A percentile compares a stretch with the other conserved stretches of the same genome.
Evolutionary conservation across 495 filamentous ascomycete genomes (phyloP).

Genomic region (Aspergillus saccharolyticus): DNA sequence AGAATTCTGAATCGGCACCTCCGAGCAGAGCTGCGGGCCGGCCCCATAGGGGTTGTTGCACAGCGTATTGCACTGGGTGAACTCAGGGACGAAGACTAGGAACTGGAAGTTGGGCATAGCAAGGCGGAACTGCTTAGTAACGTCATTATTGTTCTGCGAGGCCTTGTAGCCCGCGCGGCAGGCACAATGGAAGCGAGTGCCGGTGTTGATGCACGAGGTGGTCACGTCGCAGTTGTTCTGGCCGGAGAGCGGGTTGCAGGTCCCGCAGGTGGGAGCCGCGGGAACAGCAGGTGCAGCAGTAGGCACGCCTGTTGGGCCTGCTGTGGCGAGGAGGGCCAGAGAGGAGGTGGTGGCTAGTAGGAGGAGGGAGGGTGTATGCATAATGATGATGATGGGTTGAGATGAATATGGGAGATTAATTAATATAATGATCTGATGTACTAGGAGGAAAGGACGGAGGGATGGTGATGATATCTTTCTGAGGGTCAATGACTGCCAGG

Average conservation of each 20-base stretch:
- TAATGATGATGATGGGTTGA: background rate
- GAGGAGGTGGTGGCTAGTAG: conserved; percentile 20
- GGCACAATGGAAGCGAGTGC: conserved; percentile 71
- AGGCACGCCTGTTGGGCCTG: conserved; percentile 9
- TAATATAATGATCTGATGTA: too few relatives aligned
- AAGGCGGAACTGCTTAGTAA: conserved; percentile 36
- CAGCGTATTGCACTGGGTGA: conserved; percentile 34
- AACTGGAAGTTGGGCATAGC: conserved; percentile 38
- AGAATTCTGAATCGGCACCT: conserved; percentile 29
- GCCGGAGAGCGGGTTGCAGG: conserved; percentile 42
- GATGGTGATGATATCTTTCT: too few relatives aligned
- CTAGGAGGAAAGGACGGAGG: too few relatives aligned
- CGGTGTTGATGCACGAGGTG: conserved; percentile 53
- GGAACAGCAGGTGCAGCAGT: too few relatives aligned
- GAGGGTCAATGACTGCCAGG: too few relatives aligned
- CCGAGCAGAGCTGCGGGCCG: conserved; percentile 30
- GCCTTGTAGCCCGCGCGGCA: conserved; percentile 63
- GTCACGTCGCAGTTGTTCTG: conserved; percentile 39
- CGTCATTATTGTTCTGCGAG: conserved; percentile 32
- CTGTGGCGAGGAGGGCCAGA: conserved; percentile 22
- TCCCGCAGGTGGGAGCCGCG: conserved; percentile 27
- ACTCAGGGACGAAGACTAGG: conserved; percentile 39
- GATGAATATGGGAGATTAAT: too few relatives aligned
- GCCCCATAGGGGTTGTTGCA: conserved; percentile 33
- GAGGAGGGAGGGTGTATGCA: conserved; percentile 26